Conservation (phyloP, 1,284 basidiomycete genomes). For the Retiboletus flavoniger region DNA sequence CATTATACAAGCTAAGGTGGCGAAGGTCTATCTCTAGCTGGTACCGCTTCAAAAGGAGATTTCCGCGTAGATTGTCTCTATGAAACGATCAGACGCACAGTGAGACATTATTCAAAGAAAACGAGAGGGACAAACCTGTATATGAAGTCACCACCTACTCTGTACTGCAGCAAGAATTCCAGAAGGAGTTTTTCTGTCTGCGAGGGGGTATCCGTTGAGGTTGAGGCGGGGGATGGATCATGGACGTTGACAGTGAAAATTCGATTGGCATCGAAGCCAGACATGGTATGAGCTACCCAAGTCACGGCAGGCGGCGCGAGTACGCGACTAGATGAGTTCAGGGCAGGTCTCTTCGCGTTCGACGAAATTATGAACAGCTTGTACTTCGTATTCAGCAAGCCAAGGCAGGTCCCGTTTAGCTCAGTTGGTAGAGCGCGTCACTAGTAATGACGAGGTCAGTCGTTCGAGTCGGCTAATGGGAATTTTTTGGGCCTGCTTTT, state of each 20-base stretch:
- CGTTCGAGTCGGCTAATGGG: constrained; percentile 53
- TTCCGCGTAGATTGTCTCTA: constrained; percentile 89
- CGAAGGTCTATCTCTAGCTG: constrained; percentile 91
- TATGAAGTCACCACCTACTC: constrained; percentile 85
- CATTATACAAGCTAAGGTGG: constrained; percentile 89
- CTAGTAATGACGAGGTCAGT: constrained; percentile 58
- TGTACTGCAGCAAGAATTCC: constrained; percentile 84
- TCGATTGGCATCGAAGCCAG: constrained; percentile 75
- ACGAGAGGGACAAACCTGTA: constrained; percentile 58
- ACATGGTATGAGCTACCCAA: constrained; percentile 40
- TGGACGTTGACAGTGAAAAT: constrained; percentile 80
- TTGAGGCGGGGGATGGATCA: constrained; percentile 49
- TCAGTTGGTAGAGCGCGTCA: constrained; percentile 63
- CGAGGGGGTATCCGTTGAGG: constrained; percentile 67
- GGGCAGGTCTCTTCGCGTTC: constrained; percentile 49
- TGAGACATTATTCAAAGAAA: not conserved
- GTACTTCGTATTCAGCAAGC: too few species aligned
- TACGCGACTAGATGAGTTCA: constrained; percentile 35
- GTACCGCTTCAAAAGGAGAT: constrained; percentile 87
- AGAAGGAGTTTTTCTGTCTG: constrained; percentile 78
- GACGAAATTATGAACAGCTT: fast-evolving
- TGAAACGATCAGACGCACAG: constrained; percentile 9
- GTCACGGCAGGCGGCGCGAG: constrained; percentile 2
- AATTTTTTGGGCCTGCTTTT: constrained; percentile 25
- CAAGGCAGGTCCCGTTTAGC: constrained; percentile 42